Evolutionary conservation across 2,329 filamentous ascomycete genomes (phyloP), one percentile per base, ranked within the genome.

Genomic region (Graphilbum fragrans): DNA sequence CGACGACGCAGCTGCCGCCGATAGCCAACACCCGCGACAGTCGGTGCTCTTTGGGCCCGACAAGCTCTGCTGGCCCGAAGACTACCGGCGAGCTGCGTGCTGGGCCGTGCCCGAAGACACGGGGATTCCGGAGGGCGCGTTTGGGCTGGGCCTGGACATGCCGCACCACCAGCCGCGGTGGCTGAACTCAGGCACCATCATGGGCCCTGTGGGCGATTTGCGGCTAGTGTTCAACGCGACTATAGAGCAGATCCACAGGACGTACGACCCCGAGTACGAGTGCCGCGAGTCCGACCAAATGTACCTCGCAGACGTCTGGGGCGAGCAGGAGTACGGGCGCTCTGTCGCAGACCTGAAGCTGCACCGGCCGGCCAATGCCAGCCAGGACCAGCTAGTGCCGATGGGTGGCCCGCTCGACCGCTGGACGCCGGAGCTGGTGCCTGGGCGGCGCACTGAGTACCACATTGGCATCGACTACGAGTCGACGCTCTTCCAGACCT

Each of bases 301-400:
- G 29, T 42, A 42, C 31, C 27, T 42, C 29, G 31, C 29, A 31
- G 36, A 42, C 22, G 41, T 42, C 12, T 38, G 29, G 35, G 41
- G 41, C 11, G 41, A 42, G n/a, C 41, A 42, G 23, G 41, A 42
- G 36, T 42, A 42, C 27, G 41, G 17, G n/a, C 41, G 41, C 32
- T 17, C 22, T 8, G 17, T 42, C 21, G 29, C 8, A 2, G 35
- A 34, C 12, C 35, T 35, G 14, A 5, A 25, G 27, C 23, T 41
- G 5, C 7, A 7, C 7, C 23, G 17, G 31, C 12, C 21, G n/a
- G 14, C 39, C 16, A 18, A 5, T 8, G 9, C 19, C 34, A 7
- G 16, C 4, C n/a, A 12, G 16, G 37, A 29, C 17, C 32, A 32
- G 5, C 20, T 20, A 31, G n/a, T 31, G 4, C 29, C 29, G 4